Evolutionary conservation across 1,284 basidiomycete genomes (phyloP).

Genomic region (Caloboletus firmus): DNA sequence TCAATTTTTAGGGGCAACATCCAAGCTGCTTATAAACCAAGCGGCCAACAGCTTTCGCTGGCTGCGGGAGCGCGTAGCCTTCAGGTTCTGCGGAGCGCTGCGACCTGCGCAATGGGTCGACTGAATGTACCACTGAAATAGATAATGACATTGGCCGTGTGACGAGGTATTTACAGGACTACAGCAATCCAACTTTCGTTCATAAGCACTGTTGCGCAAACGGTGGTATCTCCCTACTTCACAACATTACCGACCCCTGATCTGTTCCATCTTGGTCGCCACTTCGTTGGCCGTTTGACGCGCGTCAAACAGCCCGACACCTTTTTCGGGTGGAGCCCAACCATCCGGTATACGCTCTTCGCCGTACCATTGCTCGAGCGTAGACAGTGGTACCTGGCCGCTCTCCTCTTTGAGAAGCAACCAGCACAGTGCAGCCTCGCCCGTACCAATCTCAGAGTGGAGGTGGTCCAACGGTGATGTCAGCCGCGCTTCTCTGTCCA

Average conservation of each 20-base stretch:
- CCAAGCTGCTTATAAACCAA: slow-evolving; percentile 17
- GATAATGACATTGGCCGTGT: not conserved
- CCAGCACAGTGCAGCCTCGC: slow-evolving; percentile 54
- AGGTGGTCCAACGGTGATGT: slow-evolving; percentile 44
- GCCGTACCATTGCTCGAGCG: slow-evolving; percentile 48
- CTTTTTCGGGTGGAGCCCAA: slow-evolving; percentile 37
- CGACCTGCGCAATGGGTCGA: slow-evolving; percentile 5
- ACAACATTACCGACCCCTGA: slow-evolving; percentile 19
- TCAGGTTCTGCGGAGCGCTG: slow-evolving; percentile 18
- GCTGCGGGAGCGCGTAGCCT: not conserved
- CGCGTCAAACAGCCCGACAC: slow-evolving; percentile 26
- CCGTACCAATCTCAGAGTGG: slow-evolving; percentile 58
- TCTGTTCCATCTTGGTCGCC: slow-evolving; percentile 30
- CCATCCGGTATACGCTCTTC: slow-evolving; percentile 53
- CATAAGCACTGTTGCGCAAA: not conserved
- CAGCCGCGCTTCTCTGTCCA: slow-evolving; percentile 48
- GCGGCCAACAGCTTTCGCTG: not conserved
- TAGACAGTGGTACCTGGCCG: slow-evolving; percentile 37
- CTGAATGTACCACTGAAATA: not conserved
- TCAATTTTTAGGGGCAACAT: slow-evolving; percentile 11
- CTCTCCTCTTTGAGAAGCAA: slow-evolving; percentile 39
- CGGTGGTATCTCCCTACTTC: not conserved
- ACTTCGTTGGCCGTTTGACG: slow-evolving; percentile 28
- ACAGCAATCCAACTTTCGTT: not conserved
- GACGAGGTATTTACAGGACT: slow-evolving; percentile 11